phyloP scores from a whole-genome alignment of 306 rosid species.

The Pyrus pyrifolia region DNA sequence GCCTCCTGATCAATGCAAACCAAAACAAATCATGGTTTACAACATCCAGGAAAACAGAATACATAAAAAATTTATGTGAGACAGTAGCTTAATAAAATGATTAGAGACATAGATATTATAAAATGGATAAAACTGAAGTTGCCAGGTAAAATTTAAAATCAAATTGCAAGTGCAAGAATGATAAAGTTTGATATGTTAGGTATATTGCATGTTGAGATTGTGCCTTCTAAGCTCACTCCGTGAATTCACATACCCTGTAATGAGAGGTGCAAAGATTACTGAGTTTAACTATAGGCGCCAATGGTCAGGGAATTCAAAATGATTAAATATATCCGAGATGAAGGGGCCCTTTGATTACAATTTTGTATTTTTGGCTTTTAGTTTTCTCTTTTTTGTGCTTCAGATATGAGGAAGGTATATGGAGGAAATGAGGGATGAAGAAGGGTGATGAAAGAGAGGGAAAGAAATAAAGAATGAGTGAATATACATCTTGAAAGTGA shows the following conservation, averaged over 20 bases:
- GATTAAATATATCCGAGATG: neutral
- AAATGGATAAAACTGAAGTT: neutral
- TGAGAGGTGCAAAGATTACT: neutral
- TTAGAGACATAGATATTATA: neutral
- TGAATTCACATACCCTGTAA: neutral
- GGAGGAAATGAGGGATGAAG: neutral
- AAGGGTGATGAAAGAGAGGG: neutral
- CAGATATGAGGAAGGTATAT: no score
- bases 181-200: neutral
- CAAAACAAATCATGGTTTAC: constrained; percentile 8
- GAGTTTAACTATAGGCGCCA: neutral
- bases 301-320: neutral
- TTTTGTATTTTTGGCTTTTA: no score
- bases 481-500: neutral
- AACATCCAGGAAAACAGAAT: neutral
- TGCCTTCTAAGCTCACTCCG: neutral
- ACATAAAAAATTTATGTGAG: neutral
- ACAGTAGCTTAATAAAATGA: neutral
- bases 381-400: no score
- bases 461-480: neutral
- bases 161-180: neutral
- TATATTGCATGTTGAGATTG: constrained; percentile 6
- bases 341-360: neutral
- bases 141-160: neutral
- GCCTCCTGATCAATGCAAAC: constrained; percentile 60